Base-by-base conservation (phyloP, 2,329 filamentous ascomycete species). In the Emericellopsis atlantica region DNA sequence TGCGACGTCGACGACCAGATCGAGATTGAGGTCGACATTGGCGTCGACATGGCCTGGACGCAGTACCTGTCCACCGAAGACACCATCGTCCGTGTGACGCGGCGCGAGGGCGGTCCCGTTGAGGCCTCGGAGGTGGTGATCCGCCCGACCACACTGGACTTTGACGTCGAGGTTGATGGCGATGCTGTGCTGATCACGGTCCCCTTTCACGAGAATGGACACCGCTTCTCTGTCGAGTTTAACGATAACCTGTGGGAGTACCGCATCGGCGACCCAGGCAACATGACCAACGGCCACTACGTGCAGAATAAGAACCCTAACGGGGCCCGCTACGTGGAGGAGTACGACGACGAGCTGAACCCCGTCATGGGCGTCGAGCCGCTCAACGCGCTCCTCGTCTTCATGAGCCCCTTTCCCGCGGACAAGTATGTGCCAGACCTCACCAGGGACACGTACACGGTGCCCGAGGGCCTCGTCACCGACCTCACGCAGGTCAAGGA, bases 1-100 rank as follows among this genome's bases (percentile, higher is more conserved):
- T 44, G 43, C 39, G 38, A 44, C 21, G 47, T 44, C 2, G 47
- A 54, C 33, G 58, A 61, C 40, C 45, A 48, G 14, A 49, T 60
- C 40, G 51, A 48, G 5, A 54, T 60, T 37, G 57, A 60, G 41
- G 43, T 45, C 11, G 51, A 49, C 24, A 48, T 54, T 34, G 51
- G 53, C 34, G 49, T 55, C n/a, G 52, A 48, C 36, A 60, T 60
- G 57, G 55, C 52, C 6, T 60, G 57, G 57, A 52, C 57, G n/a
- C 54, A 59, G 43, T 61, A 55, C 40, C 46, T 54, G 22, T 45
- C 51, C 24, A 36, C 32, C 35, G 29, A 40, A 10, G 52, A 57
- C 32, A 43, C 48, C n/a, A 43, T 49, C 24, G 46, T 58, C 8
- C 49, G 51, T 33, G 46, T 59, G 21, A 41, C 42, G 8, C 41